A percentile compares a stretch with the other conserved stretches of the same genome.
These are phyloP conservation scores for Crotalaria pallida DNA, from an alignment of 306 rosid species.

Conservation along the genomic window DNA sequence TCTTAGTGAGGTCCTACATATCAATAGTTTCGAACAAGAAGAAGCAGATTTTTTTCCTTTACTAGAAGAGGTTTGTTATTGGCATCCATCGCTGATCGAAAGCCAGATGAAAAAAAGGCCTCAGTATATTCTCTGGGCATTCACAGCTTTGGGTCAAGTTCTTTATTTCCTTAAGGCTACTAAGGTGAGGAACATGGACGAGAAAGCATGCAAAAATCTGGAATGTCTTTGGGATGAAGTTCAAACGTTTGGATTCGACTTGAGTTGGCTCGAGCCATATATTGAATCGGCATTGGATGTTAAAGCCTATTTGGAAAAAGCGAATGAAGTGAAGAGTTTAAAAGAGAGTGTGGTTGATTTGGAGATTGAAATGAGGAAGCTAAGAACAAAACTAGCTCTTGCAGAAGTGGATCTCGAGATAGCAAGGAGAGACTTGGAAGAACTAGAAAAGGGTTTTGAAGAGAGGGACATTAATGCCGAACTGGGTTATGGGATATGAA, in stretches of 20 bases:
- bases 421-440: background rate
- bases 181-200: background rate
- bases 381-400: conserved; percentile 2
- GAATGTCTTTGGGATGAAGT: conserved; percentile 29
- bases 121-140: conserved; percentile 17
- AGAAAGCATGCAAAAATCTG: background rate
- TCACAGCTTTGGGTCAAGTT: conserved; percentile 29
- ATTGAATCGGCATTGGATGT: conserved; percentile 24
- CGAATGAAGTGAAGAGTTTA: background rate
- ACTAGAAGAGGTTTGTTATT: conserved; percentile 12
- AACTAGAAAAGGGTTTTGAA: background rate
- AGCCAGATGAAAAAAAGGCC: conserved; percentile 16
- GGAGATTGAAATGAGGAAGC: conserved; percentile 4
- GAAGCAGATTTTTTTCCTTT: conserved; percentile 21
- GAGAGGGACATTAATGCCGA: conserved; percentile 18
- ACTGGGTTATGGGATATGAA: conserved; percentile 13
- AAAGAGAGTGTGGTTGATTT: background rate
- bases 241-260: conserved; percentile 6
- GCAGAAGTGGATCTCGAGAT: background rate
- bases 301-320: conserved; percentile 15
- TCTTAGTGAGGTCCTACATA: conserved; percentile 7
- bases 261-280: conserved; percentile 24
- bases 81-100: conserved; percentile 17
- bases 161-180: conserved; percentile 17
- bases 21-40: background rate